Conservation (phyloP, 305 asterid species). For the Salvia sclarea region DNA sequence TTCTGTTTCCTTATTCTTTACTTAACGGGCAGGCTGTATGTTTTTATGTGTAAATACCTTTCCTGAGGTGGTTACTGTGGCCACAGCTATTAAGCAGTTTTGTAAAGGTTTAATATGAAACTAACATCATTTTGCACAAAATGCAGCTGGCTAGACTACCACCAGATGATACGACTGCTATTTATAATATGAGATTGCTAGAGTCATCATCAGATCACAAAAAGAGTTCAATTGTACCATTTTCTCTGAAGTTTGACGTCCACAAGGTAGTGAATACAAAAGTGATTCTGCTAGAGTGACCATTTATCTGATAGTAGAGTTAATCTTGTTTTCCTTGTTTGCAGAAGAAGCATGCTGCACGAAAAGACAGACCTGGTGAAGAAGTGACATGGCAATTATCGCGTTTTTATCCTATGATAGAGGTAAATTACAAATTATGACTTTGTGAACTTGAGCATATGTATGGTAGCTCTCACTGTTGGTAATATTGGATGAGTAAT, state of each 20-base stretch:
- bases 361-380: constrained; percentile 90
- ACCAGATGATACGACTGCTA: constrained; percentile 83
- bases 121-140: constrained; percentile 29
- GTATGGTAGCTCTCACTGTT: constrained; percentile 14
- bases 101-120: background rate
- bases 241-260: constrained; percentile 88
- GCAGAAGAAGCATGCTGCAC: constrained; percentile 85
- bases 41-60: constrained; percentile 4
- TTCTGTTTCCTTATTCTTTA: background rate
- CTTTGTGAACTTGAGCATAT: constrained; percentile 22
- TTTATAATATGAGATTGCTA: constrained; percentile 91
- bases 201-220: constrained; percentile 74
- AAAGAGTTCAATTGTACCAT: constrained; percentile 67
- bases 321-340: constrained; percentile 24
- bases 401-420: constrained; percentile 95
- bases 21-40: background rate
- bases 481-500: constrained; percentile 19
- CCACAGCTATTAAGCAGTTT: background rate
- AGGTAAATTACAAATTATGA: constrained; percentile 46
- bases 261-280: constrained; percentile 65
- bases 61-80: constrained; percentile 23
- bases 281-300: constrained; percentile 22
- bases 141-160: constrained; percentile 85
- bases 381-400: constrained; percentile 83
- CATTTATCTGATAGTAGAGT: constrained; percentile 12